Evolutionary conservation across 768 basidiomycete genomes (phyloP).

Genomic region (Leccinum disarticulatum): DNA sequence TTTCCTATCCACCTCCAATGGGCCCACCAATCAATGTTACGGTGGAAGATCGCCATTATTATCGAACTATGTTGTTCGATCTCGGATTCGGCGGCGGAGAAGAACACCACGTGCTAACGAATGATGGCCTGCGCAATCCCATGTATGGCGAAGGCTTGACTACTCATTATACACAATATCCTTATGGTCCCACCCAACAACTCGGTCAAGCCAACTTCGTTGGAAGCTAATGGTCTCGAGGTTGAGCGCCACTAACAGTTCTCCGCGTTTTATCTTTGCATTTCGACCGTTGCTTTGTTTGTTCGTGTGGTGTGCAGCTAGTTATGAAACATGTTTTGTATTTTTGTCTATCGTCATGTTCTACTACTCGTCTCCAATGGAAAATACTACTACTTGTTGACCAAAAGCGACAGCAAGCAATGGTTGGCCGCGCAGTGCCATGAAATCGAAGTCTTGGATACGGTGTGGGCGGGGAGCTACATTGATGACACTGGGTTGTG

Average conservation of each 20-base stretch:
- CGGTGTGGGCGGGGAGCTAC: conserved; percentile 62
- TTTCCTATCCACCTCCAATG: conserved; percentile 32
- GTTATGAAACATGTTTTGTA: conserved; percentile 25
- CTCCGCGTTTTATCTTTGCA: neutral
- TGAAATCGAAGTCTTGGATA: conserved; percentile 76
- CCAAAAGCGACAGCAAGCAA: conserved; percentile 70
- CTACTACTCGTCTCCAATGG: conserved; percentile 59
- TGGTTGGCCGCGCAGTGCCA: conserved; percentile 58
- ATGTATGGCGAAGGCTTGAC: conserved; percentile 37
- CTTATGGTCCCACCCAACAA: conserved; percentile 28
- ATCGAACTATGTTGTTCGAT: conserved; percentile 73
- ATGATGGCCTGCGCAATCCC: conserved; percentile 26
- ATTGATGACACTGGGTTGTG: conserved; percentile 59
- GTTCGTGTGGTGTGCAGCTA: conserved; percentile 13
- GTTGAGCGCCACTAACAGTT: neutral
- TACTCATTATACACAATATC: conserved; percentile 34
- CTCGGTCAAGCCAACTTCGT: conserved; percentile 26
- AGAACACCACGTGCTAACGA: conserved; percentile 26
- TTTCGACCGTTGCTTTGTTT: conserved; percentile 4
- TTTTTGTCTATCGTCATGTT: conserved; percentile 2
- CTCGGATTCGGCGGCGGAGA: conserved; percentile 63
- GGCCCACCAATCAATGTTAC: conserved; percentile 29
- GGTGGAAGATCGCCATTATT: conserved; percentile 66
- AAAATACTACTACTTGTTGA: conserved; percentile 55
- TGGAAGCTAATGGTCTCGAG: conserved; percentile 14